Base-by-base conservation (phyloP, 495 filamentous ascomycete species). In the Aspergillus sparsus region DNA sequence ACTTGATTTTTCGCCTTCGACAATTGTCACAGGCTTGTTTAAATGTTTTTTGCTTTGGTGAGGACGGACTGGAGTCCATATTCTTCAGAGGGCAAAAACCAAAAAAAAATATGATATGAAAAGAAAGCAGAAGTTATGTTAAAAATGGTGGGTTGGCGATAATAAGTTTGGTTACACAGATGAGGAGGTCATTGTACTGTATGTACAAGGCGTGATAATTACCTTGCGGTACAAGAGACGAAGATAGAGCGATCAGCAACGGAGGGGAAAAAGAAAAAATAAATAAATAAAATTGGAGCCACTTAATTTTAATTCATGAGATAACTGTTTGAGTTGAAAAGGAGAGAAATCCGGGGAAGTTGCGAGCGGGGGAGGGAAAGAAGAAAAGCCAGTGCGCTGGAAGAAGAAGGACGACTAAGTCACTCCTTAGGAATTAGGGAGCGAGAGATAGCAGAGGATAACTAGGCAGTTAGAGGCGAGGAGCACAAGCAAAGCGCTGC, bases 11-110 rank as follows among this genome's bases (percentile, higher is more conserved):
- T 42, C 77, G 74, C 6, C 74, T 69, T 32, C 77, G 73, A 62
- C 77, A 79, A 53, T 78, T 78, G 52, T 79, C 77, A 56, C 77
- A 79, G 53, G 77, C 75, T 64, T 79, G 77, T 53, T 77, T 77
- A 13, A 62, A 58, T 39, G 69, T 33, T 45, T 70, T 62, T 64
- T 66, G 62, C 51, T 62, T 64, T 52, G 63, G 46, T 53, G 66
- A 61, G 49, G 53, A 16, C 13, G 61, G 15, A 8, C 45, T 62
- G 46, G 62, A 68, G 57, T 59, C 67, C 70, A 67, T 71, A 62
- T 57, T 47, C 49, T 47, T 33, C 34, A 13, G 50, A 31, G 21
- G 21, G 21, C 21, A 27, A 27, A 27, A 1, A 27, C 21, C 1
- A 27, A 27, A 27, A 27, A 27, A 27, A 27, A 27, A 27, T 27